phyloP scores from a whole-genome alignment of 1,139 yeast species.

The Debaryomyces singareniensis region DNA sequence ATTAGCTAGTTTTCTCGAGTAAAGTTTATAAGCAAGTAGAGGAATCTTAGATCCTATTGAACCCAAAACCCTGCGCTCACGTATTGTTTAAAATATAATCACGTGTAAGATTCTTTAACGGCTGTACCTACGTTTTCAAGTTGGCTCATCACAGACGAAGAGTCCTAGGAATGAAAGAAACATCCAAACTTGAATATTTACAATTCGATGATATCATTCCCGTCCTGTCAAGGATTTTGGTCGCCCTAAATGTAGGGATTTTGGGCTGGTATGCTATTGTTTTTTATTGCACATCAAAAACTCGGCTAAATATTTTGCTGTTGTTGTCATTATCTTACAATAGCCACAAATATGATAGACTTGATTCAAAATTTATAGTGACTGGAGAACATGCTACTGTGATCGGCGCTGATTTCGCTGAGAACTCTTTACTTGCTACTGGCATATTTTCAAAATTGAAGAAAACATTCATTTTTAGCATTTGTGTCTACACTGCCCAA shows the following conservation, averaged over 20 bases:
- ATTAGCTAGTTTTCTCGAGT: too few species aligned
- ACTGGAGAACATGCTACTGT: slow-evolving; percentile 32
- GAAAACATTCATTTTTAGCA: slow-evolving; percentile 14
- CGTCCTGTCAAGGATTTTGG: slow-evolving; percentile 31
- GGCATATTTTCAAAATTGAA: slow-evolving; percentile 30
- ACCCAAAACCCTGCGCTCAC: too few species aligned
- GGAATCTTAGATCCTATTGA: too few species aligned
- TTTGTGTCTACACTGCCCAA: slow-evolving; percentile 17
- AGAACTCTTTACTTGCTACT: slow-evolving; percentile 22
- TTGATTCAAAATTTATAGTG: slow-evolving; percentile 15
- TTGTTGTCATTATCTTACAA: slow-evolving; percentile 34
- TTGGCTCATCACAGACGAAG: too few species aligned
- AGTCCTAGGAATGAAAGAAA: too few species aligned
- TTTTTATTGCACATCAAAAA: slow-evolving; percentile 16
- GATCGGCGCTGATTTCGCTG: slow-evolving; percentile 23
- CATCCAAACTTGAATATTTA: background rate
- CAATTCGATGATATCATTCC: slow-evolving; percentile 18
- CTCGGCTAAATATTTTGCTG: slow-evolving; percentile 28
- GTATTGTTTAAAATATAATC: too few species aligned
- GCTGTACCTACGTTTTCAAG: too few species aligned
- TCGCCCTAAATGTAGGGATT: slow-evolving; percentile 26
- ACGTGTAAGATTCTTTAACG: too few species aligned
- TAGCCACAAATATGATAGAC: slow-evolving; percentile 28
- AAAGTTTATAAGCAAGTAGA: too few species aligned
- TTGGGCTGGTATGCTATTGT: slow-evolving; percentile 31